Conservation (phyloP, 2,329 filamentous ascomycete genomes). For the Arthroderma sp. region DNA sequence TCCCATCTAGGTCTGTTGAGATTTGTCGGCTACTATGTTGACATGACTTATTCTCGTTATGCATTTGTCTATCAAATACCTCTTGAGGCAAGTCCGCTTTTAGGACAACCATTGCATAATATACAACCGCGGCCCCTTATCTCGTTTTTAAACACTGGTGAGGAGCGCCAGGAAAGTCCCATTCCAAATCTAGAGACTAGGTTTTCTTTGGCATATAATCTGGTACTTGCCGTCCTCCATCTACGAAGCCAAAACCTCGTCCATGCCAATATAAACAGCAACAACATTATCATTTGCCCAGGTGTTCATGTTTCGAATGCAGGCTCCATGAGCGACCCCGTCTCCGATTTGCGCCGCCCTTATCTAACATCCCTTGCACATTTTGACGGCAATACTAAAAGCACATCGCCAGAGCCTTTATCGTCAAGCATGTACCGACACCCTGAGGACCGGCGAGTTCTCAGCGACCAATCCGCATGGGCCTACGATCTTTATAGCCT, state of each 20-base stretch:
- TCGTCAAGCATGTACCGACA: conserved; percentile 49
- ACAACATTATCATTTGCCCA: conserved; percentile 47
- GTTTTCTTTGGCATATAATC: conserved; percentile 47
- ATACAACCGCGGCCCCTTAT: conserved; percentile 29
- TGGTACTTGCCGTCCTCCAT: conserved; percentile 43
- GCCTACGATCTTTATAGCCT: conserved; percentile 48
- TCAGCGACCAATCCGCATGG: conserved; percentile 28
- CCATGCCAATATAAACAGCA: conserved; percentile 53
- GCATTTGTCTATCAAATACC: conserved; percentile 50
- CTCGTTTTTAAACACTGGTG: conserved; percentile 29
- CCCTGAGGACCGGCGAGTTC: conserved; percentile 34
- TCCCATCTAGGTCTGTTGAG: conserved; percentile 30
- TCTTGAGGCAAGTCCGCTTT: conserved; percentile 32
- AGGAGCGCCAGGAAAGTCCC: conserved; percentile 27
- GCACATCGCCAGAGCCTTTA: conserved; percentile 30
- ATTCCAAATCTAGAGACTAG: conserved; percentile 48
- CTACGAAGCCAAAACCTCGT: conserved; percentile 43
- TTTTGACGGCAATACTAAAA: conserved; percentile 38
- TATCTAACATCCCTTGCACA: conserved; percentile 47
- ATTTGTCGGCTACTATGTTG: conserved; percentile 41
- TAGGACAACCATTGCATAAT: conserved; percentile 26
- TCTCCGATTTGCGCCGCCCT: conserved; percentile 38
- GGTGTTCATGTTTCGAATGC: conserved; percentile 23
- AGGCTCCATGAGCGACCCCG: conserved; percentile 5
- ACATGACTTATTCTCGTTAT: conserved; percentile 44